Conservation (phyloP, 2,329 filamentous ascomycete species). For the Lecanicillium sp. region DNA sequence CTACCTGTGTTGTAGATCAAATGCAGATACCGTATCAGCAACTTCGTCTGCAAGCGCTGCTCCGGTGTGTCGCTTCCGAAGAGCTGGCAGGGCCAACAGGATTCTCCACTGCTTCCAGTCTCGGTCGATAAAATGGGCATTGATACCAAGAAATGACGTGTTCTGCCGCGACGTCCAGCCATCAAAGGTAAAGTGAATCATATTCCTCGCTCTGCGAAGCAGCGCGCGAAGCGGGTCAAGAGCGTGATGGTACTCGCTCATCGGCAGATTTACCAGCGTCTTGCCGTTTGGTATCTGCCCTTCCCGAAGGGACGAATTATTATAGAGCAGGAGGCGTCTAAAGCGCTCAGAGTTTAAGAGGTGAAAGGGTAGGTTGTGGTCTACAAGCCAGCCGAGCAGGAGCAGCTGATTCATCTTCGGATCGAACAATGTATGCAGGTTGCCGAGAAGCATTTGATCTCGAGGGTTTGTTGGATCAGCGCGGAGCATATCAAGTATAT, state of each 20-base stretch:
- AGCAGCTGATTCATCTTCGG: not conserved
- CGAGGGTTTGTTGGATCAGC: not conserved
- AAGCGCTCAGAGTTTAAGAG: not conserved
- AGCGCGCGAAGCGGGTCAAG: not conserved
- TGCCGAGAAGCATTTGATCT: not conserved
- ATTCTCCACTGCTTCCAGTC: not conserved
- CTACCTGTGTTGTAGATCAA: too few relatives aligned
- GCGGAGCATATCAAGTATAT: not conserved
- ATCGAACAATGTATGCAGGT: not conserved
- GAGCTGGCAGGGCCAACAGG: not conserved
- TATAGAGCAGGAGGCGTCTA: not conserved
- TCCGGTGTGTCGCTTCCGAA: not conserved
- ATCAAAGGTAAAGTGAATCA: not conserved
- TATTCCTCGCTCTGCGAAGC: not conserved
- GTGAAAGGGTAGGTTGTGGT: not conserved
- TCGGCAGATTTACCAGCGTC: not conserved
- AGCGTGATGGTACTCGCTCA: not conserved
- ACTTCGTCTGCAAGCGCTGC: not conserved
- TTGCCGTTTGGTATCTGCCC: not conserved
- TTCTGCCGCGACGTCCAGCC: not conserved
- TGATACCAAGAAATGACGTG: not conserved
- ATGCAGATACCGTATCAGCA: not conserved
- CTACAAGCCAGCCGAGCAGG: not conserved
- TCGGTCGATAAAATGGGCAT: not conserved
- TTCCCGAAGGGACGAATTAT: not conserved